Evolutionary conservation across 257 asterid genomes (phyloP), one percentile per base, ranked within the genome.

Genomic region (Nemophila menziesii): DNA sequence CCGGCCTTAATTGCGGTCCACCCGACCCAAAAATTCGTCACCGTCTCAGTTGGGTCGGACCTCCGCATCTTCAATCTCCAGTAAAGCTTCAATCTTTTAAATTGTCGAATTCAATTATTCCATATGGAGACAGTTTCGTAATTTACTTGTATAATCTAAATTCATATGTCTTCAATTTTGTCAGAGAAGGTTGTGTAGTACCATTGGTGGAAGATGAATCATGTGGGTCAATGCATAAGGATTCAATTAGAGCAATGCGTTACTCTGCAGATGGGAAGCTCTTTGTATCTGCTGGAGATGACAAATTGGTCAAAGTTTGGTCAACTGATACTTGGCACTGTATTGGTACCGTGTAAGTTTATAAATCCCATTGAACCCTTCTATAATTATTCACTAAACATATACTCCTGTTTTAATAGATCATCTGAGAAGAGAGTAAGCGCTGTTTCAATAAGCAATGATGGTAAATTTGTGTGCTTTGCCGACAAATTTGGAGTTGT

Each of bases 401-500:
- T n/a, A n/a, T n/a, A n/a, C 22, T 13, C 5, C 3, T 16, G 8
- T 56, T 48, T 33, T 21, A 14, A 55, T 73, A 90, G 98, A 57
- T 63, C 62, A 46, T 80, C 94, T 17, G 99, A 90, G 66, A 90
- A 90, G 77, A 79, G 92, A 65, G 99, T 81, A 65, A 90, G 71
- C 69, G 85, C 99, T 41, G 73, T 85, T 60, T 92, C 92, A 23
- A 58, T 85, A 48, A 79, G 87, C 55, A 58, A 52, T 13, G 79
- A 77, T 57, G 96, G 68, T 53, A 57, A 17, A 39, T 81, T 62
- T 48, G 85, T 85, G 22, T 77, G 80, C 66, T 90, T 74, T 10
- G 89, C 98, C 10, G 96, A 90, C 67, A 90, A 90, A 66, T 90
- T 90, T 62, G 94, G 96, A 12, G 89, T 75, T 11, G 87, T 86